Evolutionary conservation across 371 early-diverging fungal species (phyloP), one percentile per base, ranked within the genome.

Genomic region (Mortierella sp.): DNA sequence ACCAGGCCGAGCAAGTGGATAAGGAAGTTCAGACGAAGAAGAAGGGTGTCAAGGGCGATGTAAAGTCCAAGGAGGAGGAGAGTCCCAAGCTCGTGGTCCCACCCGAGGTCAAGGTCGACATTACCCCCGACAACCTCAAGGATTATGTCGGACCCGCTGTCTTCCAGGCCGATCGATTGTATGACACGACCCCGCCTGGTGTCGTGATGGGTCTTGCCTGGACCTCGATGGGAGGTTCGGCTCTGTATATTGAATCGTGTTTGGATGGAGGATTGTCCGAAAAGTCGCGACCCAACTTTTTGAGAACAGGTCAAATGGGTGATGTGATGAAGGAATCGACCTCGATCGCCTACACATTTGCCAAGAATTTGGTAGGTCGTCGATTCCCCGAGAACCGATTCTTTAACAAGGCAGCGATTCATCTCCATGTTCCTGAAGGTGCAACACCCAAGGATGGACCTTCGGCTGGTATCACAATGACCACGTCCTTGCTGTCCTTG

Each of bases 251-350:
- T 62, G 99, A 99, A 82, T 95, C 97, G 19, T 95, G 96, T 23
- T 86, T 97, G 5, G 97, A 97, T 56, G 90, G 92, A 0, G 85
- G 89, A 23, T 81, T 91, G 19, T 70, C 82, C 9, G 84, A 85
- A n/a, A 87, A 89, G 58, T 88, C 89, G 12, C 89, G 89, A 30
- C 93, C 95, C 53, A 75, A 84, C 28, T 87, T 95, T 47, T 83
- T 87, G 53, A 89, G 87, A 64, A 98, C 99, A 1, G 99, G 98
- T 23, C 97, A 99, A 76, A 86, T 99, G 67, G 98, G 98, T 45
- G 97, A 97, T 81, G 98, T 99, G 26, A 99, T 99, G 98, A 97
- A 98, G 84, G 99, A 99, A 81, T 94, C 94, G n/a, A 87, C 95
- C 7, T 92, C 90, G 19, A 96, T 99, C 65, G 97, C 99, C 0